Conservation (phyloP, 176 grass and related monocot species). For the Phoenix dactylifera region DNA sequence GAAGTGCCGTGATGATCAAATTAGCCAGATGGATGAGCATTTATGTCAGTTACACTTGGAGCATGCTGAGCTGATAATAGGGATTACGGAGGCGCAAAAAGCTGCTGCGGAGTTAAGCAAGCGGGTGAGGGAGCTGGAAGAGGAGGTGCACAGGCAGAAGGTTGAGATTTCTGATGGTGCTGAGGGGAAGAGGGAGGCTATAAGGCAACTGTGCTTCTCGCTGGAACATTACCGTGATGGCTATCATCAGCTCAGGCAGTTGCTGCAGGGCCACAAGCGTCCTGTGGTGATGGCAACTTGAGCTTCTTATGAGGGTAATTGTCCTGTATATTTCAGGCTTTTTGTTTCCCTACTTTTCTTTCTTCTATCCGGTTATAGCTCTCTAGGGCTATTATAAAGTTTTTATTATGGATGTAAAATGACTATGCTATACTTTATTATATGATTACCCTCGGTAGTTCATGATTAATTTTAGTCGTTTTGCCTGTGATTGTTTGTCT, state of each 20-base stretch:
- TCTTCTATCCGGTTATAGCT: too few relatives aligned
- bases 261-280: slow-evolving; percentile 62
- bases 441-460: too few relatives aligned
- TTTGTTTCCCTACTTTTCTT: too few relatives aligned
- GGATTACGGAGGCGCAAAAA: slow-evolving; percentile 17
- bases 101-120: slow-evolving; percentile 9
- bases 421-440: too few relatives aligned
- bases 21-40: slow-evolving; percentile 36
- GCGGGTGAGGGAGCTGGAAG: slow-evolving; percentile 50
- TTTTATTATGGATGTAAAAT: too few relatives aligned
- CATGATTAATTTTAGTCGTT: too few relatives aligned
- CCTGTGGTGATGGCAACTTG: slow-evolving; percentile 37
- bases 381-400: too few relatives aligned
- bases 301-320: background rate
- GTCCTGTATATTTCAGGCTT: too few relatives aligned
- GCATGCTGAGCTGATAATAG: slow-evolving; percentile 51
- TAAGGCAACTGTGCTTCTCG: slow-evolving; percentile 92
- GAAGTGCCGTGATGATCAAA: slow-evolving; percentile 33
- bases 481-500: too few relatives aligned
- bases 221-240: slow-evolving; percentile 87
- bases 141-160: slow-evolving; percentile 61
- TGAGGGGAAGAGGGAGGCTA: slow-evolving; percentile 79
- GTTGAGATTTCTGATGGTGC: slow-evolving; percentile 41
- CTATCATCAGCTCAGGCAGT: slow-evolving; percentile 60
- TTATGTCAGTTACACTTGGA: slow-evolving; percentile 66